These are phyloP conservation scores for Nakazawaea wyomingensis DNA, from an alignment of 805 yeast species.

Conservation along the genomic window DNA sequence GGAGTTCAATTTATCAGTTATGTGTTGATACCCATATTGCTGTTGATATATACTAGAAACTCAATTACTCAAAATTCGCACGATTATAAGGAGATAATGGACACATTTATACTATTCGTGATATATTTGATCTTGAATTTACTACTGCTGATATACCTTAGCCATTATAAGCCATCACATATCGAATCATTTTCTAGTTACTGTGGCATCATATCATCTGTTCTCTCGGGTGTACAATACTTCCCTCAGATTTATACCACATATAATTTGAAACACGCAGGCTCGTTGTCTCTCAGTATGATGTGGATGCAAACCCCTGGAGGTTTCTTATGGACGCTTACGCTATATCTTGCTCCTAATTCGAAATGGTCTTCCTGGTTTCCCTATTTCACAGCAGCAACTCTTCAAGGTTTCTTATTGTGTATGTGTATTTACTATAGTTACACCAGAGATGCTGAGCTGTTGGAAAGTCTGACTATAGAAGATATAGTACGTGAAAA, in stretches of 20 bases:
- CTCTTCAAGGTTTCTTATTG: conserved; percentile 57
- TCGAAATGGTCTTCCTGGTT: conserved; percentile 86
- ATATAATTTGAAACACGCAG: conserved; percentile 63
- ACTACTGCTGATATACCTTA: conserved; percentile 28
- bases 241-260: conserved; percentile 78
- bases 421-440: conserved; percentile 55
- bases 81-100: conserved; percentile 37
- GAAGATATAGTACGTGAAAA: conserved; percentile 16
- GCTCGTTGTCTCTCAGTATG: conserved; percentile 73
- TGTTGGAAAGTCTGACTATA: conserved; percentile 20
- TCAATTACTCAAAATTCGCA: conserved; percentile 41
- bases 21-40: conserved; percentile 48
- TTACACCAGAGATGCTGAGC: conserved; percentile 17
- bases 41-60: conserved; percentile 40
- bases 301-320: conserved; percentile 90
- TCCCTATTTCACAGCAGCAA: conserved; percentile 70
- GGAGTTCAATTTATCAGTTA: conserved; percentile 59
- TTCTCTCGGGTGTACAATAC: conserved; percentile 64
- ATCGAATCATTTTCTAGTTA: conserved; percentile 43
- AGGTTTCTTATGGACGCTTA: conserved; percentile 74
- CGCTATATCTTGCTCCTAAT: conserved; percentile 65
- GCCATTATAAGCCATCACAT: conserved; percentile 5
- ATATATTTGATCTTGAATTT: conserved; percentile 31
- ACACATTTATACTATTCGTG: conserved; percentile 36
- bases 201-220: conserved; percentile 62